A percentile compares a stretch with the other conserved stretches of the same genome.
These are phyloP conservation scores for Curvularia verruculosa DNA, from an alignment of 2,329 filamentous ascomycete genomes.

Conservation along the genomic window DNA sequence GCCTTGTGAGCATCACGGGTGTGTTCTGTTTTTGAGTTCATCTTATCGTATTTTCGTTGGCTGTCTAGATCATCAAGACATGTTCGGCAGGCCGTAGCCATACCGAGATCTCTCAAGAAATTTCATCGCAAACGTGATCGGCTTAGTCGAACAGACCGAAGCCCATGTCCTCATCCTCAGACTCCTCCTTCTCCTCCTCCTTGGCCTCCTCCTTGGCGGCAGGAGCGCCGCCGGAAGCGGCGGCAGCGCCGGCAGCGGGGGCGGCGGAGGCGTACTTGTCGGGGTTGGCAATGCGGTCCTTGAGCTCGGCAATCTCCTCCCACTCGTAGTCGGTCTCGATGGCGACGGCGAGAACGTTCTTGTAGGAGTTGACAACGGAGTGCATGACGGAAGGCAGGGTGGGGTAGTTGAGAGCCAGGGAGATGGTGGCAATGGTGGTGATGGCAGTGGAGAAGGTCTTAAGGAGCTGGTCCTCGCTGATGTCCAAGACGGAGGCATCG, in stretches of 20 bases:
- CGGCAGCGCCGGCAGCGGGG: conserved; percentile 65
- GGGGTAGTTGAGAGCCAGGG: conserved; percentile 91
- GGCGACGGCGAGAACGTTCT: conserved; percentile 91
- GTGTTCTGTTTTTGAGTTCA: conserved; percentile 26
- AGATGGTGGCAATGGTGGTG: conserved; percentile 85
- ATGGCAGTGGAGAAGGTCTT: conserved; percentile 81
- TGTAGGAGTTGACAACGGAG: conserved; percentile 97
- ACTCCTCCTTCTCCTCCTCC: conserved; percentile 62
- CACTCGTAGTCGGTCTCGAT: conserved; percentile 90
- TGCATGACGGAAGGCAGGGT: conserved; percentile 96
- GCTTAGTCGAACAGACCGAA: conserved; percentile 62
- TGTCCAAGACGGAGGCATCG: conserved; percentile 83
- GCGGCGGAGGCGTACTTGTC: conserved; percentile 90
- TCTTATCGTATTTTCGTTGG: conserved; percentile 46
- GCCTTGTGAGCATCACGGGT: conserved; percentile 36
- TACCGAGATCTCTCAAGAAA: conserved; percentile 29
- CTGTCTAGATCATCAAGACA: conserved; percentile 41
- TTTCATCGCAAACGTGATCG: conserved; percentile 26
- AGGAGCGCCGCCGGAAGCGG: conserved; percentile 59
- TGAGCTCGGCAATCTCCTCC: conserved; percentile 95
- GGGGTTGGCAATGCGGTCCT: conserved; percentile 99
- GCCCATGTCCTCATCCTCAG: conserved; percentile 61
- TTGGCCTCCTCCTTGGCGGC: conserved; percentile 56
- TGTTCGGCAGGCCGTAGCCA: conserved; percentile 26
- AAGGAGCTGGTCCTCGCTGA: conserved; percentile 93